Percentiles rank a stretch among this genome's conserved stretches.
These are phyloP conservation scores for Colletotrichum tropicicola DNA, from an alignment of 2,329 filamentous ascomycete genomes.

Conservation along the genomic window DNA sequence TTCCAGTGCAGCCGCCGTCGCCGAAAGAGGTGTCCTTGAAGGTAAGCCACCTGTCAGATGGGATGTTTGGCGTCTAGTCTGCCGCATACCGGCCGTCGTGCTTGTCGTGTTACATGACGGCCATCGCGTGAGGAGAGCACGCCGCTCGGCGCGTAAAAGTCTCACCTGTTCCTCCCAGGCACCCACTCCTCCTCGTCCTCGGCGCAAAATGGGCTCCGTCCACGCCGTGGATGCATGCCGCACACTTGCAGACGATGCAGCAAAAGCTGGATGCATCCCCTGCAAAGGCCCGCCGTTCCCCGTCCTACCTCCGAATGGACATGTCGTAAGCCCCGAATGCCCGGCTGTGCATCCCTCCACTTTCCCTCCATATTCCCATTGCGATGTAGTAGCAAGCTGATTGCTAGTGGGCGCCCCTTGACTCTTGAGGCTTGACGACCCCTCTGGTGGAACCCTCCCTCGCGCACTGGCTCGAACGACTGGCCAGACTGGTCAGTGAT, in stretches of 20 bases:
- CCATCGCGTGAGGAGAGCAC: not conserved
- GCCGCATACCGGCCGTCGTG: not conserved
- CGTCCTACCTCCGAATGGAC: constrained; percentile 23
- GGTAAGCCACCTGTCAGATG: not conserved
- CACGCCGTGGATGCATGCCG: constrained; percentile 7
- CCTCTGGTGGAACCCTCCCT: constrained; percentile 9
- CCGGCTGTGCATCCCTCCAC: constrained; percentile 9
- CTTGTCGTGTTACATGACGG: not conserved
- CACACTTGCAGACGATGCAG: constrained; percentile 1
- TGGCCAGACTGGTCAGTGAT: not conserved
- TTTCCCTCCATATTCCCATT: constrained; percentile 15
- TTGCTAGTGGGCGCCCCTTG: constrained; percentile 13
- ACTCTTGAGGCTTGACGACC: constrained; percentile 4
- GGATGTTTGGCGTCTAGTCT: not conserved
- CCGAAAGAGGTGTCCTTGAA: not conserved
- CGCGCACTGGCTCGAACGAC: not conserved
- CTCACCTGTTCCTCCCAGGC: not conserved
- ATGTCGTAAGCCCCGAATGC: constrained; percentile 23
- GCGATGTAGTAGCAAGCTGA: constrained; percentile 7
- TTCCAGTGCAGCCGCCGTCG: not conserved
- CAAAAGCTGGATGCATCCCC: constrained; percentile 2
- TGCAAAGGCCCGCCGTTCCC: constrained; percentile 9
- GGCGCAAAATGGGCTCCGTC: constrained; percentile 8
- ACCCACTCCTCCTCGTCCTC: constrained; percentile 3
- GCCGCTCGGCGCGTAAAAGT: constrained; percentile 14